A percentile compares a stretch with the other conserved stretches of the same genome.
Evolutionary conservation across 2,329 filamentous ascomycete genomes (phyloP).

Genomic region (Venturia carpophila): DNA sequence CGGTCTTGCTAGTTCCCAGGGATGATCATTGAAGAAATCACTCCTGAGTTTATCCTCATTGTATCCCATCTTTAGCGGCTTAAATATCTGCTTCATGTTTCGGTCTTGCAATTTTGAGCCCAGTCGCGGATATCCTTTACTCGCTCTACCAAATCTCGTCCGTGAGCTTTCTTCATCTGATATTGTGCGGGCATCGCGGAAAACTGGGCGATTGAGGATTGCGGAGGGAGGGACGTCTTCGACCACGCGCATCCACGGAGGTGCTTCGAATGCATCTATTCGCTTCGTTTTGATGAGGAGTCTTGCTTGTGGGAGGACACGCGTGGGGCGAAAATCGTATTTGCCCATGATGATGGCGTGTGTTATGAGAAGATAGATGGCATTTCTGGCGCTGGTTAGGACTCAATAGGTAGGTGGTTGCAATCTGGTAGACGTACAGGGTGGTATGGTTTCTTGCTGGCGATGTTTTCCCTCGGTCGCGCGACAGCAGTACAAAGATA

Average conservation of each 20-base stretch:
- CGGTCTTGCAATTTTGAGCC: slow-evolving; percentile 25
- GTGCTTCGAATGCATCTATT: slow-evolving; percentile 29
- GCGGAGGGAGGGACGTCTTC: slow-evolving; percentile 52
- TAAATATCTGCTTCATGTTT: slow-evolving; percentile 65
- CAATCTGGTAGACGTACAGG: neutral
- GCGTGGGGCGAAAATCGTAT: slow-evolving; percentile 44
- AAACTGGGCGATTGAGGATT: slow-evolving; percentile 48
- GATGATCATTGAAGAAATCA: slow-evolving; percentile 87
- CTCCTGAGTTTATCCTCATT: slow-evolving; percentile 74
- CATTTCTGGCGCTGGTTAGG: slow-evolving; percentile 8
- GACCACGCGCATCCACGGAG: slow-evolving; percentile 51
- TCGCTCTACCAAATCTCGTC: neutral
- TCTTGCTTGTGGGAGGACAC: slow-evolving; percentile 46
- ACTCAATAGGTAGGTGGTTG: neutral
- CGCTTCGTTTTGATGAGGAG: slow-evolving; percentile 41
- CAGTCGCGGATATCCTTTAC: slow-evolving; percentile 13
- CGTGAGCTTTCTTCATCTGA: slow-evolving; percentile 22
- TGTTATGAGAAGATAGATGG: neutral
- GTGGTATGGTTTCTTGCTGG: neutral
- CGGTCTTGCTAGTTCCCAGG: slow-evolving; percentile 91
- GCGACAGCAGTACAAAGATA: neutral
- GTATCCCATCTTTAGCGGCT: slow-evolving; percentile 68
- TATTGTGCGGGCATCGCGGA: slow-evolving; percentile 40
- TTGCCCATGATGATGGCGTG: slow-evolving; percentile 39
- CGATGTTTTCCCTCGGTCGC: neutral